Conservation (phyloP, 331 rosid genomes). For the Quercus tomentella region DNA sequence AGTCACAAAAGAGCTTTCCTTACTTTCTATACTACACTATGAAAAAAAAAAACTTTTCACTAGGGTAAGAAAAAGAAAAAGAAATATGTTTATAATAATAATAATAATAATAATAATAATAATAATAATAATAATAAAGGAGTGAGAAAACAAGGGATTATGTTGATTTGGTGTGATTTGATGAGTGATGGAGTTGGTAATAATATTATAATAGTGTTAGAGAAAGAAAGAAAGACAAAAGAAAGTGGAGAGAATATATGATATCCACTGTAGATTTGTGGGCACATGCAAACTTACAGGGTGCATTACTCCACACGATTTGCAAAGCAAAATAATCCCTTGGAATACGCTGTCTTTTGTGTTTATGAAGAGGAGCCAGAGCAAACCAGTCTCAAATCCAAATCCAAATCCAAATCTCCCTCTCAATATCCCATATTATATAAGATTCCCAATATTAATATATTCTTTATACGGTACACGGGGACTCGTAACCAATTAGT, state of each 20-base stretch:
- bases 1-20: background rate
- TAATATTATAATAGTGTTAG: background rate
- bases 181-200: constrained; percentile 27
- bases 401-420: constrained; percentile 48
- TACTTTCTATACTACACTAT: background rate
- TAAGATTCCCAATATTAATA: constrained; percentile 34
- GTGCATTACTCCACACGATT: constrained; percentile 44
- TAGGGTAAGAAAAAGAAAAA: background rate
- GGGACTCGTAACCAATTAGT: constrained; percentile 41
- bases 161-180: constrained; percentile 37
- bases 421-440: constrained; percentile 30
- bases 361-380: constrained; percentile 9
- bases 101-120: too few species aligned
- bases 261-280: constrained; percentile 62
- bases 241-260: constrained; percentile 71
- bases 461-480: constrained; percentile 28
- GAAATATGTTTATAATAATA: background rate
- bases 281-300: constrained; percentile 61
- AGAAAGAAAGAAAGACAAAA: constrained; percentile 39
- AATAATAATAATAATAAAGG: constrained; percentile 7
- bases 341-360: constrained; percentile 15
- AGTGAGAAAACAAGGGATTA: constrained; percentile 44
- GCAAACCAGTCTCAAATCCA: constrained; percentile 37
- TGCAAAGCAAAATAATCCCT: constrained; percentile 30
- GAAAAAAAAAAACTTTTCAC: background rate